Evolutionary conservation across 345 rosid species (phyloP).

Genomic region (Citrus hindsii): DNA sequence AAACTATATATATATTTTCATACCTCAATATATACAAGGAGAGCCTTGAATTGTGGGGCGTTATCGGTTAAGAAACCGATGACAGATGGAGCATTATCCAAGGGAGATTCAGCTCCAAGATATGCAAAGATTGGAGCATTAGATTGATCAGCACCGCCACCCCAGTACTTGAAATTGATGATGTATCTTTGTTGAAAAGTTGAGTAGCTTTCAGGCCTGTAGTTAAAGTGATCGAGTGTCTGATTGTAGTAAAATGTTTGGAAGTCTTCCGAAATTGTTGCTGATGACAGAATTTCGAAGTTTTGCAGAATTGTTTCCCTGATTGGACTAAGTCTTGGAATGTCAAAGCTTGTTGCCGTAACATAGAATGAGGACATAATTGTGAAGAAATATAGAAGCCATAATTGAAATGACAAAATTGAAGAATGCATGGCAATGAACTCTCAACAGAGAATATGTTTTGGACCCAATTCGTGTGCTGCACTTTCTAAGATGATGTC

Average conservation of each 20-base stretch:
- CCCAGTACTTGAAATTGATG: conserved; percentile 38
- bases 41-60: conserved; percentile 30
- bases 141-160: conserved; percentile 25
- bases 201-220: conserved; percentile 33
- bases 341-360: not conserved
- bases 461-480: not conserved
- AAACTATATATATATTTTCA: too few species aligned
- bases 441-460: not conserved
- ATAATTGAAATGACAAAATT: not conserved
- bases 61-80: conserved; percentile 33
- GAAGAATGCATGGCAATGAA: conserved; percentile 4
- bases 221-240: conserved; percentile 52
- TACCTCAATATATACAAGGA: conserved; percentile 43
- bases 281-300: not conserved
- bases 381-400: not conserved
- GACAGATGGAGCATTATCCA: not conserved
- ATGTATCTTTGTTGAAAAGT: conserved; percentile 38
- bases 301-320: conserved; percentile 9
- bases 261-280: conserved; percentile 8
- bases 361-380: not conserved
- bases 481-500: too few species aligned
- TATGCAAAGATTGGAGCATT: conserved; percentile 37
- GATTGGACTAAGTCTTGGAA: conserved; percentile 36
- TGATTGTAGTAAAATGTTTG: conserved; percentile 36
- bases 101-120: conserved; percentile 31